Percentiles rank a stretch among this genome's conserved stretches.
phyloP scores from a whole-genome alignment of 371 early-diverging fungal genomes.

The Mortierella sp. region DNA sequence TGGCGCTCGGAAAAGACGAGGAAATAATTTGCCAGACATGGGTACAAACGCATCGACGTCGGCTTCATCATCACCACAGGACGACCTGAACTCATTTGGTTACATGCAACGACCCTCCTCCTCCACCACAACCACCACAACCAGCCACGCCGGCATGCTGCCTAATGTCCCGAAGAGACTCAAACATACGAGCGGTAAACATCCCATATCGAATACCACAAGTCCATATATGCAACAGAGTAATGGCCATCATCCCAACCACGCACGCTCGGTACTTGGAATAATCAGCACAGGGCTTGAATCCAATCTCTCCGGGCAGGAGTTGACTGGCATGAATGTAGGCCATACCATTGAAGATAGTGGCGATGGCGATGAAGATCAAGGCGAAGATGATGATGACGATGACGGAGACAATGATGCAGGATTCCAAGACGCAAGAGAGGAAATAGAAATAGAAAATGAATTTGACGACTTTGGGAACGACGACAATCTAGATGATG shows the following conservation, averaged over 20 bases:
- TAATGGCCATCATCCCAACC: conserved; percentile 8
- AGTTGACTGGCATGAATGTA: conserved; percentile 1
- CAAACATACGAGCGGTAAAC: conserved; percentile 1
- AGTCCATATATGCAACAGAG: not conserved
- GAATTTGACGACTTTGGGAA: conserved; percentile 22
- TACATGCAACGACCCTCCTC: conserved; percentile 5
- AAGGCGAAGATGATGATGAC: conserved; percentile 16
- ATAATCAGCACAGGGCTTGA: conserved; percentile 7
- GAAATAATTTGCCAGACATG: not conserved
- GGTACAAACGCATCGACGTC: not conserved
- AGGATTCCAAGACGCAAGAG: conserved; percentile 23
- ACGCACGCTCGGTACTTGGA: conserved; percentile 13
- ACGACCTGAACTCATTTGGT: conserved; percentile 4
- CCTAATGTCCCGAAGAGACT: conserved; percentile 9
- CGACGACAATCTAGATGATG: conserved; percentile 6
- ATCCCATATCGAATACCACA: not conserved
- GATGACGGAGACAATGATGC: conserved; percentile 12
- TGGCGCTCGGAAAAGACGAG: conserved; percentile 11
- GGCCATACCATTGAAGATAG: not conserved
- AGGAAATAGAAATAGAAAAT: conserved; percentile 26
- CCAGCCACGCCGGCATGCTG: not conserved
- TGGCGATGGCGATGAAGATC: conserved; percentile 6
- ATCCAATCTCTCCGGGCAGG: conserved; percentile 15
- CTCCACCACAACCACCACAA: not conserved
- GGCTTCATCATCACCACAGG: not conserved